Base-by-base conservation (phyloP, 768 basidiomycete species). In the Crassisporium funariophilum region DNA sequence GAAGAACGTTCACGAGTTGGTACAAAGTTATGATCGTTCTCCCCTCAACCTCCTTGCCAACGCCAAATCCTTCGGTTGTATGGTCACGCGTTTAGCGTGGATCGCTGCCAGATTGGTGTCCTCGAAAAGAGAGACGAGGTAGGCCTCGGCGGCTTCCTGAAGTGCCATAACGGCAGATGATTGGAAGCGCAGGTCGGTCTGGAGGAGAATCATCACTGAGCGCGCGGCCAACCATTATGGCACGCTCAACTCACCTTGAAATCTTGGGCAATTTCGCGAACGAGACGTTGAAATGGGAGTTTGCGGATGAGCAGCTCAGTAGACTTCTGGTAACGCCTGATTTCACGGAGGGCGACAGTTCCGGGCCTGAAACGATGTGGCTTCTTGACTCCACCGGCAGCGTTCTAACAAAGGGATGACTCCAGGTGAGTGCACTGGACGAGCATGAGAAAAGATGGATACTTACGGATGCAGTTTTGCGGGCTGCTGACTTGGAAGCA, bases 261-360 rank as follows among this genome's bases (percentile, higher is more conserved):
- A 69, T 89, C 86, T 70, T 88, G 86, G 39, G 85, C 85, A 57
- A 88, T 89, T 65, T 88, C 86, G 69, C 85, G 83, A 50, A 88
- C 85, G 50, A 88, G 75, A 49, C 85, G 77, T 63, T 86, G 83
- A 76, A 86, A 87, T 56, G 79, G 78, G 17, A 79, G 76, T 65
- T 82, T 83, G 58, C 80, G 76, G 60, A 83, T 82, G 50, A 83
- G 73, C 25, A 83, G 70, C 62, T 83, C 80, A 21, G 81, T 83
- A 11, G 78, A 81, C 64, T 82, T 82, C 57, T 82, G 81, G 64
- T 82, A 79, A 24, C 77, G 75, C 55, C 84, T 70, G 57, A 86
- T 87, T 70, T 88, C 84, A 71, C 84, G 82, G 49, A 88, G 78
- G 57, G 86, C 85, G 66, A 88, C 84, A 39, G 84, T 87, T 66